A percentile compares a stretch with the other conserved stretches of the same genome.
These are phyloP conservation scores for Teratosphaeria nubilosa DNA, from an alignment of 2,329 filamentous ascomycete genomes.

Conservation along the genomic window DNA sequence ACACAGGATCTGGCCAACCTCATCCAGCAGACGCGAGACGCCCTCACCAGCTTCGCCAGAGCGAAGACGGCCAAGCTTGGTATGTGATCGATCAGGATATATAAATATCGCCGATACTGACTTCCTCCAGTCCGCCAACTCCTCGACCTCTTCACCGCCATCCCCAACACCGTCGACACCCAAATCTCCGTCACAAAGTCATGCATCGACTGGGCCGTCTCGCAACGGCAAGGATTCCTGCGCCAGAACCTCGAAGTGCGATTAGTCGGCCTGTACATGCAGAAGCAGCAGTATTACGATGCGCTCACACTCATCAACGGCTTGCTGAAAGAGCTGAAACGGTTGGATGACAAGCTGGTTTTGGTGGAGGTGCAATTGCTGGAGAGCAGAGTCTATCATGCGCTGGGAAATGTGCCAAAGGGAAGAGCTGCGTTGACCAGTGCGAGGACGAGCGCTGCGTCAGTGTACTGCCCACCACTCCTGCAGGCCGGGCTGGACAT, in stretches of 20 bases:
- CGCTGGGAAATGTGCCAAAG: constrained; percentile 91
- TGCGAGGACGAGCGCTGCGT: constrained; percentile 87
- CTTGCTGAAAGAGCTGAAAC: constrained; percentile 91
- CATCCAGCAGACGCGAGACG: constrained; percentile 78
- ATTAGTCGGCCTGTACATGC: constrained; percentile 88
- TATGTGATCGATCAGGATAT: constrained; percentile 29
- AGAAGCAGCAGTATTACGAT: constrained; percentile 95
- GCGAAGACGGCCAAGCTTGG: constrained; percentile 97
- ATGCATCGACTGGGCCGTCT: constrained; percentile 98
- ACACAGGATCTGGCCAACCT: constrained; percentile 77
- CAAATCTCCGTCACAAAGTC: constrained; percentile 95
- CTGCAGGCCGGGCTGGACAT: constrained; percentile 95
- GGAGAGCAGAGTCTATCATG: constrained; percentile 95
- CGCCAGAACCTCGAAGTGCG: constrained; percentile 97
- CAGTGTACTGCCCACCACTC: constrained; percentile 90
- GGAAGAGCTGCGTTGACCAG: constrained; percentile 89
- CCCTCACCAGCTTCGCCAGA: constrained; percentile 93
- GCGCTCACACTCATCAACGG: constrained; percentile 93
- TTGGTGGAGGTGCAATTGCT: constrained; percentile 95
- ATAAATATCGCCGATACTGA: background rate
- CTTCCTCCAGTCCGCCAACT: constrained; percentile 64
- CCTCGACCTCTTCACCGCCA: constrained; percentile 86
- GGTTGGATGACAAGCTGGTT: constrained; percentile 95
- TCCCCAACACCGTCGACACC: constrained; percentile 87
- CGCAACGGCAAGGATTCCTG: constrained; percentile 88